Conservation (phyloP, 371 early-diverging fungal species). For the Apophysomyces sp. region DNA sequence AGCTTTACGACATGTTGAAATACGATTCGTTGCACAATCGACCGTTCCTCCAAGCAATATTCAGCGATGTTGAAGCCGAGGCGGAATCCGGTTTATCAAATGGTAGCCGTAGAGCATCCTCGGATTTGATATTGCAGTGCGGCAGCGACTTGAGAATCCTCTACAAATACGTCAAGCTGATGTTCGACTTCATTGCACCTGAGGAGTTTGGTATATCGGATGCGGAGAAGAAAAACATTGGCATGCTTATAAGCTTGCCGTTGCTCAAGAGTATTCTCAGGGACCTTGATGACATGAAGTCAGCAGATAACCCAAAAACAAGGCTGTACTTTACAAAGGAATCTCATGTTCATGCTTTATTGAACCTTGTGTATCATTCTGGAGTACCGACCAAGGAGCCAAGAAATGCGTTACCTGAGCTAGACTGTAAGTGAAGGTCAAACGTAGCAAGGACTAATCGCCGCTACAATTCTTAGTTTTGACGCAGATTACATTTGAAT, state of each 20-base stretch:
- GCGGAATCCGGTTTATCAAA: slow-evolving; percentile 7
- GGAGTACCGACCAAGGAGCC: slow-evolving; percentile 79
- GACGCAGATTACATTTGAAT: slow-evolving; percentile 96
- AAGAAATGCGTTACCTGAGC: slow-evolving; percentile 74
- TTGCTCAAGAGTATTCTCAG: slow-evolving; percentile 75
- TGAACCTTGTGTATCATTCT: slow-evolving; percentile 87
- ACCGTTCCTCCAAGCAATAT: slow-evolving; percentile 74
- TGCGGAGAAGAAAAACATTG: slow-evolving; percentile 86
- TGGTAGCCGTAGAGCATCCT: background rate
- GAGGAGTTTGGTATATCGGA: slow-evolving; percentile 90
- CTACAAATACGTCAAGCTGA: slow-evolving; percentile 77
- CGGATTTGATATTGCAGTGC: slow-evolving; percentile 3
- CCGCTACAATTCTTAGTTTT: slow-evolving; percentile 56
- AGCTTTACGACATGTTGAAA: slow-evolving; percentile 93
- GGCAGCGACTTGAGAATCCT: slow-evolving; percentile 56
- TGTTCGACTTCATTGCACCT: slow-evolving; percentile 94
- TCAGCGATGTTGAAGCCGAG: slow-evolving; percentile 37
- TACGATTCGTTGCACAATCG: slow-evolving; percentile 96
- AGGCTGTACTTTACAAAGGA: slow-evolving; percentile 88
- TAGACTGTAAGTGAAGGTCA: slow-evolving; percentile 77
- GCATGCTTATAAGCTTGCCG: slow-evolving; percentile 75
- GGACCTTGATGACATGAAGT: slow-evolving; percentile 69
- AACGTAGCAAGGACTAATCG: background rate
- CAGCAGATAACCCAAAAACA: slow-evolving; percentile 64
- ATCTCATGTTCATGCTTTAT: slow-evolving; percentile 86